Base-by-base conservation (phyloP, 768 basidiomycete genomes). In the Kwoniella shandongensis region DNA sequence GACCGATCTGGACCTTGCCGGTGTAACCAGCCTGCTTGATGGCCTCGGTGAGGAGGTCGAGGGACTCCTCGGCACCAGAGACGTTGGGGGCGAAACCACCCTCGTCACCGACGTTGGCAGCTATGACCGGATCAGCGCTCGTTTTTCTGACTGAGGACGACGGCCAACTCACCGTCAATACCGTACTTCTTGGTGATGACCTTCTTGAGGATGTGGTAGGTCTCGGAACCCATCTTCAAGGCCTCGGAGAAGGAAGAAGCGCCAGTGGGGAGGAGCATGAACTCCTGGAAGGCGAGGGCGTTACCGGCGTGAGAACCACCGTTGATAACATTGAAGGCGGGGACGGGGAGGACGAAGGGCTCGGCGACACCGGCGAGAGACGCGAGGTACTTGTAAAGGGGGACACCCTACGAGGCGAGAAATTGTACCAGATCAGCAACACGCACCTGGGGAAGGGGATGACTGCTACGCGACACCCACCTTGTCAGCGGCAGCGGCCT, bases 251-350 rank as follows among this genome's bases (percentile, higher is more conserved):
- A 99, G 58, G 83, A 83, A 17, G 82, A 69, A 49, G 96, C 96
- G 50, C 93, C 94, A 60, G 91, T 93, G 61, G 96, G 94, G 62
- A 97, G 83, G 68, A 99, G 83, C 96, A 99, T 98, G 83, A 99
- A 99, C 80, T 99, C 96, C 80, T 99, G 96, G 89, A 98, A 99
- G 36, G 96, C 96, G 63, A 99, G 88, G 80, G 94, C 93, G 84
- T 99, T 99, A 48, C 96, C 96, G 57, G 96, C 96, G 77, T 99
- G 96, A 62, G 94, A 97, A 64, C 96, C 96, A 78, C 96, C 96
- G 80, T 99, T 99, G 83, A 99, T 99, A 71, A 99, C 96, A 78
- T 99, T 99, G 85, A 99, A 92, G 57, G 89, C 86, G 45, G 96
- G 96, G 76, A 80, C 81, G 60, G 96, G 96, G 71, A 98, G 87